A percentile compares a stretch with the other conserved stretches of the same genome.
These are phyloP conservation scores for Fraxinus angustifolia DNA, from an alignment of 305 asterid species.

Conservation along the genomic window DNA sequence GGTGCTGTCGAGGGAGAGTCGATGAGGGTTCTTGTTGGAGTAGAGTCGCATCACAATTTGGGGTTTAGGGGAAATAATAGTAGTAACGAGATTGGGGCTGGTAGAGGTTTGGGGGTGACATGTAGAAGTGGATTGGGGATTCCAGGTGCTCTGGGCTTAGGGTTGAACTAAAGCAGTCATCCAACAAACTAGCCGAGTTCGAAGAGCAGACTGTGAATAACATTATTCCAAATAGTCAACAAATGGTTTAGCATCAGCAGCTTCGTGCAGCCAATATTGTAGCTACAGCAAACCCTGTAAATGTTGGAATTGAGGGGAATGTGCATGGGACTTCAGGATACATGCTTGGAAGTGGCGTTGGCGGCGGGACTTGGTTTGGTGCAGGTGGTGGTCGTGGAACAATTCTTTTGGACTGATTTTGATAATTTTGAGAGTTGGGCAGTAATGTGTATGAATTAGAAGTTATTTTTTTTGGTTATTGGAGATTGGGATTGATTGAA, in stretches of 20 bases:
- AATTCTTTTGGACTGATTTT: conserved; percentile 45
- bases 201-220: conserved; percentile 32
- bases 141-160: conserved; percentile 39
- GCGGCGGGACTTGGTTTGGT: background rate
- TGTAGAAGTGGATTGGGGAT: conserved; percentile 26
- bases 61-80: conserved; percentile 34
- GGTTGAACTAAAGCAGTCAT: conserved; percentile 53
- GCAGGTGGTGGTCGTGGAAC: conserved; percentile 24
- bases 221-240: conserved; percentile 36
- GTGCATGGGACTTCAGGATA: conserved; percentile 38
- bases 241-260: conserved; percentile 33
- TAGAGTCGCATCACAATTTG: conserved; percentile 45
- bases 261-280: conserved; percentile 33
- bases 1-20: conserved; percentile 31
- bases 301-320: conserved; percentile 35
- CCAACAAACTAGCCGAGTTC: conserved; percentile 31
- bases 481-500: no score
- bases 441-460: no score
- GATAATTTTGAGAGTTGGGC: conserved; percentile 14
- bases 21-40: conserved; percentile 32
- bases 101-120: conserved; percentile 40
- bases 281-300: conserved; percentile 12
- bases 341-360: conserved; percentile 36
- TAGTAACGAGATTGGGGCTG: conserved; percentile 28
- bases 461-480: no score